Conservation (phyloP, 192 early-diverging fungal species). For the Rhizophagus sp. region DNA sequence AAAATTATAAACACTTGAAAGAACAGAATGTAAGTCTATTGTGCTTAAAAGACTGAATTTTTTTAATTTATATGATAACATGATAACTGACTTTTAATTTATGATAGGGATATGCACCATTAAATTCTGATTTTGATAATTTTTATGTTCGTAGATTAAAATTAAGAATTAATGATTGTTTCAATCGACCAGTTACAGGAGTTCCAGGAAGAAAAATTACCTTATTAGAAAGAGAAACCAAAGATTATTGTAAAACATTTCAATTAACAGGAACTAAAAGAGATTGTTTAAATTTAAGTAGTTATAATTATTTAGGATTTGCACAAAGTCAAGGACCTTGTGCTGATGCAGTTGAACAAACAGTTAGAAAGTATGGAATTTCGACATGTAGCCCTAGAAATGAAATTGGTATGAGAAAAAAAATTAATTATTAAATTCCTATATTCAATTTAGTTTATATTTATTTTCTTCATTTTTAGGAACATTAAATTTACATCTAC, state of each 20-base stretch:
- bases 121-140: slow-evolving; percentile 95
- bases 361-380: slow-evolving; percentile 74
- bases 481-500: slow-evolving; percentile 59
- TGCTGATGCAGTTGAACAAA: slow-evolving; percentile 86
- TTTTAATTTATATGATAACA: neutral
- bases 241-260: slow-evolving; percentile 85
- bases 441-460: neutral
- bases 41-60: no score
- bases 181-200: slow-evolving; percentile 92
- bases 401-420: slow-evolving; percentile 65
- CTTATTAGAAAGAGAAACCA: slow-evolving; percentile 82
- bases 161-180: slow-evolving; percentile 85
- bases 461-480: neutral
- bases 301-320: slow-evolving; percentile 99
- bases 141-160: slow-evolving; percentile 89
- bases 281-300: slow-evolving; percentile 89
- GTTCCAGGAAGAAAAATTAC: slow-evolving; percentile 88
- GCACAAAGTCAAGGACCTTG: slow-evolving; percentile 91
- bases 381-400: slow-evolving; percentile 62
- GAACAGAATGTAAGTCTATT: slow-evolving; percentile 60
- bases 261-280: slow-evolving; percentile 77
- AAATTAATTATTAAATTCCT: neutral
- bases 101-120: slow-evolving; percentile 81
- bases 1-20: slow-evolving; percentile 72
- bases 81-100: neutral